Conservation (phyloP, 345 rosid species). For the Salix suchowensis region DNA sequence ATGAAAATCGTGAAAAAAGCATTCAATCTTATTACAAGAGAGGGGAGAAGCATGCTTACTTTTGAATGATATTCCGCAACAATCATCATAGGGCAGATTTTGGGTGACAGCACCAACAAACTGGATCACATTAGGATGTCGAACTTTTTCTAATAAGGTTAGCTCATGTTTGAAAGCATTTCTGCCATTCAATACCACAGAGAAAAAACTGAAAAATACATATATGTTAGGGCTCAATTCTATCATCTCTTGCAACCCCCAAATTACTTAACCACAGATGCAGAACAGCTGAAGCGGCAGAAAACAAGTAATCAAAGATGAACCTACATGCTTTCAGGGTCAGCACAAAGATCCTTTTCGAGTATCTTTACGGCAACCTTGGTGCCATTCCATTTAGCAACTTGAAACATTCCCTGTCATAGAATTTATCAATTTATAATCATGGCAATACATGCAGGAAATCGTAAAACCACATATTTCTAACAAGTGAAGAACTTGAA, state of each 20-base stretch:
- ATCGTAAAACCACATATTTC: too few relatives aligned
- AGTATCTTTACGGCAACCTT: slow-evolving; percentile 87
- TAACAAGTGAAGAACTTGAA: not conserved
- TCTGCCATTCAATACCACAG: slow-evolving; percentile 35
- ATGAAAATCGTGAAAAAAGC: not conserved
- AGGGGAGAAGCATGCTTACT: slow-evolving; percentile 41
- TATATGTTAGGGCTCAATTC: not conserved
- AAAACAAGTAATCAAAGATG: not conserved
- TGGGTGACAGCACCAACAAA: slow-evolving; percentile 99
- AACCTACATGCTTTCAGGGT: slow-evolving; percentile 67
- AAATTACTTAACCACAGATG: not conserved
- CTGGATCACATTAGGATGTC: slow-evolving; percentile 97
- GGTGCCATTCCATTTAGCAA: slow-evolving; percentile 98
- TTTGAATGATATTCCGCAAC: slow-evolving; percentile 76
- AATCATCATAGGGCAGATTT: slow-evolving; percentile 95
- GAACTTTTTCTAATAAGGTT: slow-evolving; percentile 71
- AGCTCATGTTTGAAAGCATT: slow-evolving; percentile 79
- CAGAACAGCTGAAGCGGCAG: not conserved
- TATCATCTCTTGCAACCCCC: not conserved
- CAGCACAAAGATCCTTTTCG: slow-evolving; percentile 63
- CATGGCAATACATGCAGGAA: not conserved
- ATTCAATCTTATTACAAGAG: not conserved
- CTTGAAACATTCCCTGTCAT: slow-evolving; percentile 84
- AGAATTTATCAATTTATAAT: not conserved
- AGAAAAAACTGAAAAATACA: slow-evolving; percentile 7